Base-by-base conservation (phyloP, 2,329 filamentous ascomycete species). In the Phialophora macrospora region DNA sequence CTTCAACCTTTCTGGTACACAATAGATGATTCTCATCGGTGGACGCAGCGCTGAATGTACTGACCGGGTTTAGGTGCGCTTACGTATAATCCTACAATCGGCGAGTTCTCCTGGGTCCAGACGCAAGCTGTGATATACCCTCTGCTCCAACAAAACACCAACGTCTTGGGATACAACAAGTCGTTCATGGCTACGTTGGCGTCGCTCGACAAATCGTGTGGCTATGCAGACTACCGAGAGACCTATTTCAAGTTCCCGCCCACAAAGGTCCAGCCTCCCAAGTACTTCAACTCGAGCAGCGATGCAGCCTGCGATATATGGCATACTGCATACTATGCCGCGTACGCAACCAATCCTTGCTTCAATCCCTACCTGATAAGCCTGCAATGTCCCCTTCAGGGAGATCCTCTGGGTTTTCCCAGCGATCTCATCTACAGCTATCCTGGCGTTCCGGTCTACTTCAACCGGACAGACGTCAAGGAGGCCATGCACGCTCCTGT, bases 281-380 rank as follows among this genome's bases (percentile, higher is more conserved):
- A 64, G 24, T 69, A 66, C 48, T 48, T 68, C 38, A 68, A 68
- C 57, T 61, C 57, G 7, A 66, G 60, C n/a, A 55, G 64, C n/a
- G 55, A 66, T 30, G 55, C 60, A 20, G 64, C 62, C 46, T 68
- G 66, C 49, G 66, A 68, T 48, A 34, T 66, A 22, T 68, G 62
- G 62, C 38, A 63, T 55, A 73, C 78, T 1, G 76, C 85, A 22
- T 67, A 67, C 58, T n/a, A 48, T 26, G 58, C 59, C 26, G 65
- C 65, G 14, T 67, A 67, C 59, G 56, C 32, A 24, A 58, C 64
- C 20, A 95, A 95, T 78, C 91, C 91, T 0, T 95, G 91, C 80
- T 95, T 90, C 78, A 87, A 92, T 75, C 79, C 90, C 4, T 94
- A 93, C 77, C 85, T 90, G 55, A 84, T 93, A 14, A 85, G 85